Evolutionary conservation across 176 grass and related monocot species (phyloP), one percentile per base, ranked within the genome.

Genomic region (Thalia dealbata): DNA sequence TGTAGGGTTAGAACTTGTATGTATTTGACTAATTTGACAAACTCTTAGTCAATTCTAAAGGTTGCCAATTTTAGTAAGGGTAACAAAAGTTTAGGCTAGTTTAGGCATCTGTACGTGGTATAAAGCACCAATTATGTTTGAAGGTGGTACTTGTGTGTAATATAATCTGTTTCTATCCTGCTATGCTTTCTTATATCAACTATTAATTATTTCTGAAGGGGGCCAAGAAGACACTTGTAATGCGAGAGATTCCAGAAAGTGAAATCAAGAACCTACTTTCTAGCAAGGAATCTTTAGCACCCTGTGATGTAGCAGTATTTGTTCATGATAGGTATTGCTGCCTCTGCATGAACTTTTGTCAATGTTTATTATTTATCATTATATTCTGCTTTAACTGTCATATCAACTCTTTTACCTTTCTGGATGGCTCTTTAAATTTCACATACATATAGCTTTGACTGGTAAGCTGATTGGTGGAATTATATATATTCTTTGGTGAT

Each of bases 281-380:
- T 84, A 83, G 88, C 56, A 99, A 72, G 83, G 95, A 99, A 73
- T 93, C 85, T 15, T 81, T 99, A 73, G 87, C 95, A 69, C 74
- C 82, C n/a, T 99, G 90, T 79, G 95, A 99, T 35, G 73, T 86
- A 60, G 95, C 87, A 61, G 81, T 99, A 46, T 99, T 99, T 78
- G 77, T 99, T 76, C 83, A 93, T 19, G 95, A 99, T 24, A 99
- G 95, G 95, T 99, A 81, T 43, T 22, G 48, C 63, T n/a, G 68
- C 11, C 12, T 6, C 18, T 51, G 10, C 4, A 61, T 38, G 42
- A 50, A 6, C 75, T 14, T 29, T 51, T 84, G 23, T 52, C 67
- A 51, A 14, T 80, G 71, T 12, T 11, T 56, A 16, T 12, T 70
- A 18, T 15, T 62, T 55, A 0, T 30, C 35, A 10, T 27, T 13